Conservation (phyloP, 441 rosid species). For the Eruca vesicaria region DNA sequence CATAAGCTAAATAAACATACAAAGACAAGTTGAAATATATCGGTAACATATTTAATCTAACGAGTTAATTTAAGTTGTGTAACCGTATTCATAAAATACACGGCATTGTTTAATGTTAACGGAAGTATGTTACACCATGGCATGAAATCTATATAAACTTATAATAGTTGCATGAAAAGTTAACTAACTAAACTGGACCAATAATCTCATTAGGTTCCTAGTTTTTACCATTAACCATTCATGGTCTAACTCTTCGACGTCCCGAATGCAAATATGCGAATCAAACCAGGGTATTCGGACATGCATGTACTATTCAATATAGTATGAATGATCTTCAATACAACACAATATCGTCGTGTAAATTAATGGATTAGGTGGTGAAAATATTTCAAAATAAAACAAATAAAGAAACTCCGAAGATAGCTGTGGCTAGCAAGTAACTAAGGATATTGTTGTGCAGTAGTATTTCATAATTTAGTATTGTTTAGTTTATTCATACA, state of each 20-base stretch:
- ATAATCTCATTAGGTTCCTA: not conserved
- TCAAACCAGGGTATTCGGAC: not conserved
- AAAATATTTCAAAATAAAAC: not conserved
- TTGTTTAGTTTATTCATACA: not conserved
- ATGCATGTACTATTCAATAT: not conserved
- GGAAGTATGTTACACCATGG: not conserved
- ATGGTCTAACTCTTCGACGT: not conserved
- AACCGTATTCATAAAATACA: not conserved
- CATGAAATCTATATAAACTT: not conserved
- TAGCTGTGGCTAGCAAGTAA: not conserved
- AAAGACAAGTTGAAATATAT: slow-evolving; percentile 14
- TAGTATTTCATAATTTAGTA: not conserved
- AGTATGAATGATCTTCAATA: not conserved
- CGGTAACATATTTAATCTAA: not conserved
- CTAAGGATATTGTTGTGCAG: not conserved
- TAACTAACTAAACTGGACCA: not conserved
- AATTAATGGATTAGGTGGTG: slow-evolving; percentile 15
- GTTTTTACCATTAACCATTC: not conserved
- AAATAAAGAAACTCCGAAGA: not conserved
- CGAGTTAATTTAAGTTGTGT: not conserved
- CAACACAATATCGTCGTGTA: not conserved
- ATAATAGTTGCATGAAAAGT: not conserved
- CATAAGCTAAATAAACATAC: slow-evolving; percentile 2
- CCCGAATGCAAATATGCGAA: not conserved
- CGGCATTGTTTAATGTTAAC: not conserved